These are phyloP conservation scores for Lyophyllum atratum DNA, from an alignment of 768 basidiomycete species.

Conservation along the genomic window DNA sequence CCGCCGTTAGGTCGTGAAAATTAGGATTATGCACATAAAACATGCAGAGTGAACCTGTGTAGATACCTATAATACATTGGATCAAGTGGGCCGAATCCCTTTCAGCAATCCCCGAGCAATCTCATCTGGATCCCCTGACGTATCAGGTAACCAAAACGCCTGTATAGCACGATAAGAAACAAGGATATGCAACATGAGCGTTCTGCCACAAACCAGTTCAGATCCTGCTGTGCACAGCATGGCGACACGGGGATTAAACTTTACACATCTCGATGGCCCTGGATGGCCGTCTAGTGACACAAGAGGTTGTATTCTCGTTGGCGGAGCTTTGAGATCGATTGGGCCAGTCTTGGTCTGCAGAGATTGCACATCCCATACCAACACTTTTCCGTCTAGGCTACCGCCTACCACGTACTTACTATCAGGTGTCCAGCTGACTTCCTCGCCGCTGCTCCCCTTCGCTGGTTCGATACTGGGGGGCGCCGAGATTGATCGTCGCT, in stretches of 20 bases:
- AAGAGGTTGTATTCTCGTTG: constrained; percentile 43
- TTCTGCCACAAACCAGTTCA: constrained; percentile 64
- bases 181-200: neutral
- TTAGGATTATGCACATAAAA: neutral
- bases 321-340: constrained; percentile 56
- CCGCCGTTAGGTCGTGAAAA: neutral
- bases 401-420: constrained; percentile 89
- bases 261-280: constrained; percentile 82
- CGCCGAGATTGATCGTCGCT: constrained; percentile 57
- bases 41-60: neutral
- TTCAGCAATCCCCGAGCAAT: constrained; percentile 69
- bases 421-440: constrained; percentile 93
- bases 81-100: constrained; percentile 33
- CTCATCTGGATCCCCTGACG: constrained; percentile 67
- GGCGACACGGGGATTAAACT: constrained; percentile 85
- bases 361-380: constrained; percentile 83
- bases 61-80: neutral
- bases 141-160: constrained; percentile 58
- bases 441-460: constrained; percentile 88
- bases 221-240: constrained; percentile 88
- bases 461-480: constrained; percentile 63
- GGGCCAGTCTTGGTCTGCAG: constrained; percentile 53
- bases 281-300: constrained; percentile 74
- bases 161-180: constrained; percentile 18
- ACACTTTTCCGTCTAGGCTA: constrained; percentile 80